Evolutionary conservation across 2,329 filamentous ascomycete species (phyloP).

Genomic region (Xylariomycetidae sp.): DNA sequence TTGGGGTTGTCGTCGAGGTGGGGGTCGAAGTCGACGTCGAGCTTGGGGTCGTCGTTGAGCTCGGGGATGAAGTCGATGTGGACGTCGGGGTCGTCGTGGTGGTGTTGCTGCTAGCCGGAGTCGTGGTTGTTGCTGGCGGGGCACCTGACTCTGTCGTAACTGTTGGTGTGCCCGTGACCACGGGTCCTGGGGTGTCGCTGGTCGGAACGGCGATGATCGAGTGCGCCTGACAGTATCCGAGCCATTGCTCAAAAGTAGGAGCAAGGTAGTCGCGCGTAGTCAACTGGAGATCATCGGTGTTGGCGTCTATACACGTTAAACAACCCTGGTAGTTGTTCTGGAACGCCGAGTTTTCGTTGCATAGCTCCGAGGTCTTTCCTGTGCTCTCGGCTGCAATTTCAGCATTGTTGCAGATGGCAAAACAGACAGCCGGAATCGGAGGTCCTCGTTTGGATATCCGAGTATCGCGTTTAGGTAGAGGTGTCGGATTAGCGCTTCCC

Average conservation of each 20-base stretch:
- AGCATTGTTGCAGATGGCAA: slow-evolving; percentile 45
- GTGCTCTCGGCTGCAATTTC: slow-evolving; percentile 38
- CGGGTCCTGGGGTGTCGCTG: slow-evolving; percentile 5
- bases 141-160: background rate
- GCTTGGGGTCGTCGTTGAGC: background rate
- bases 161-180: slow-evolving; percentile 10
- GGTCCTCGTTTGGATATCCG: slow-evolving; percentile 36
- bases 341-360: slow-evolving; percentile 39
- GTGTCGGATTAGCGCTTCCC: slow-evolving; percentile 10
- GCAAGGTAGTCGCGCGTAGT: slow-evolving; percentile 30
- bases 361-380: slow-evolving; percentile 47
- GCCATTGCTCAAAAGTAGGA: slow-evolving; percentile 37
- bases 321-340: slow-evolving; percentile 32
- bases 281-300: slow-evolving; percentile 20
- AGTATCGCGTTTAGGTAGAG: slow-evolving; percentile 7
- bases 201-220: background rate
- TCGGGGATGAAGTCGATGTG: background rate
- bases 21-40: background rate
- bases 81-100: background rate
- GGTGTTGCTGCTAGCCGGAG: slow-evolving; percentile 5
- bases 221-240: slow-evolving; percentile 37
- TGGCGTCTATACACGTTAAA: slow-evolving; percentile 33
- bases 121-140: background rate
- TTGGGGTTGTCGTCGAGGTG: background rate
- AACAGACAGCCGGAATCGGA: slow-evolving; percentile 46